Conservation (phyloP, 371 early-diverging fungal genomes). For the Mortierella sp. region DNA sequence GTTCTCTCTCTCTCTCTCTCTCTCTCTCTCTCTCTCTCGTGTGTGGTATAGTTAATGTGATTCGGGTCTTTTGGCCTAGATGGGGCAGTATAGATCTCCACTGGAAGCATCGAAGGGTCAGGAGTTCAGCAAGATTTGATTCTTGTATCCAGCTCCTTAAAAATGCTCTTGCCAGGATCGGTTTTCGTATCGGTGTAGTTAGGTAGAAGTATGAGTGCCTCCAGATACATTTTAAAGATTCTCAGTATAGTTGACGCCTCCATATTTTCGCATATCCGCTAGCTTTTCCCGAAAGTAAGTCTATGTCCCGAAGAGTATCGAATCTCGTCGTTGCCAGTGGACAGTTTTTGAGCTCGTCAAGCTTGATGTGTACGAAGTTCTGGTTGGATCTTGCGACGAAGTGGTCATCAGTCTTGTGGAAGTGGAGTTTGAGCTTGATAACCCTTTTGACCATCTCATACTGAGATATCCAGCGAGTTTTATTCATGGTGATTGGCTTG, state of each 20-base stretch:
- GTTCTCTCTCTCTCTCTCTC: no score
- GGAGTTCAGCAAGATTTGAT: constrained; percentile 11
- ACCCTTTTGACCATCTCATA: constrained; percentile 16
- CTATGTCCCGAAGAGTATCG: constrained; percentile 9
- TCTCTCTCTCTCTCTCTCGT: no score
- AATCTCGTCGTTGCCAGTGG: background rate
- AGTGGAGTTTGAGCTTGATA: constrained; percentile 6
- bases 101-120: background rate
- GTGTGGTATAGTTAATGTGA: no score
- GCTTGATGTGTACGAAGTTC: no score
- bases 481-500: constrained; percentile 13
- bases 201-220: constrained; percentile 7
- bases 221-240: constrained; percentile 11
- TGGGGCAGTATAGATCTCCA: no score
- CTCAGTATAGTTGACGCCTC: constrained; percentile 8
- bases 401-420: background rate
- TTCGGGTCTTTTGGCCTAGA: no score
- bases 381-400: no score
- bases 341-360: constrained; percentile 5
- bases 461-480: constrained; percentile 13
- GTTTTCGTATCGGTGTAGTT: constrained; percentile 3
- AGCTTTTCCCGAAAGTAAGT: constrained; percentile 9
- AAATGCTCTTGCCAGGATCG: constrained; percentile 7
- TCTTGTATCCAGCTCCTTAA: background rate
- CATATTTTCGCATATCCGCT: constrained; percentile 9